A percentile compares a stretch with the other conserved stretches of the same genome.
Conservation (phyloP, 1,284 basidiomycete species). For the Spongispora temasekensis region DNA sequence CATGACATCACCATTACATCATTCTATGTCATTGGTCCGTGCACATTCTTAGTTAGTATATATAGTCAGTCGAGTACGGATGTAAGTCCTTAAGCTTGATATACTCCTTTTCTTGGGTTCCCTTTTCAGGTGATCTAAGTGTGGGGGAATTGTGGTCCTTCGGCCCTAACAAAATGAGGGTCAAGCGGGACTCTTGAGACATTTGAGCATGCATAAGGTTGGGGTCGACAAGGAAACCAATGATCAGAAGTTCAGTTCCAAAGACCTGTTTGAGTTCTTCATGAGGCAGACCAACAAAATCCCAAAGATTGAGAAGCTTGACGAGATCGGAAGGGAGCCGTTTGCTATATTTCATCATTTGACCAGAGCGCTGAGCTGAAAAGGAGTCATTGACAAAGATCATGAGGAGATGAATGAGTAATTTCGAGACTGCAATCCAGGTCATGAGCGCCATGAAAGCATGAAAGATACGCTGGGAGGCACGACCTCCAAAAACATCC, state of each 20-base stretch:
- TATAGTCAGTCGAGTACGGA: no score
- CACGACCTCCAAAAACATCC: conserved; percentile 36
- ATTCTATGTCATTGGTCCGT: no score
- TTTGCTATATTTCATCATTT: conserved; percentile 26
- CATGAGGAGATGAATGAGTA: conserved; percentile 15
- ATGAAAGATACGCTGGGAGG: conserved; percentile 31
- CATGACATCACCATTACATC: no score
- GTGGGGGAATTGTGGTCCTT: no score
- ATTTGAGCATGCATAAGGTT: conserved; percentile 30
- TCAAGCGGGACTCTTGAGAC: conserved; percentile 1
- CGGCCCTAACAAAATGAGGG: no score
- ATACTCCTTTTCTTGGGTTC: no score
- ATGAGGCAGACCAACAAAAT: conserved; percentile 35
- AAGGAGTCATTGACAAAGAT: conserved; percentile 38
- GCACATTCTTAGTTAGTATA: no score
- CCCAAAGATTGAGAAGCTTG: conserved; percentile 33
- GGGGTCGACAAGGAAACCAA: conserved; percentile 36
- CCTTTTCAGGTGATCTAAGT: no score
- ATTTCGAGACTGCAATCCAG: conserved; percentile 36
- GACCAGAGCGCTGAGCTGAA: conserved; percentile 5
- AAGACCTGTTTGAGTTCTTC: conserved; percentile 36
- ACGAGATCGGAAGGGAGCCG: conserved; percentile 28
- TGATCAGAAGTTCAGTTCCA: conserved; percentile 27
- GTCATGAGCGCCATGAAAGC: conserved; percentile 35
- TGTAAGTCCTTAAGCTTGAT: no score